phyloP scores from a whole-genome alignment of 495 filamentous ascomycete genomes.

The Trichocladium uniseriatum region DNA sequence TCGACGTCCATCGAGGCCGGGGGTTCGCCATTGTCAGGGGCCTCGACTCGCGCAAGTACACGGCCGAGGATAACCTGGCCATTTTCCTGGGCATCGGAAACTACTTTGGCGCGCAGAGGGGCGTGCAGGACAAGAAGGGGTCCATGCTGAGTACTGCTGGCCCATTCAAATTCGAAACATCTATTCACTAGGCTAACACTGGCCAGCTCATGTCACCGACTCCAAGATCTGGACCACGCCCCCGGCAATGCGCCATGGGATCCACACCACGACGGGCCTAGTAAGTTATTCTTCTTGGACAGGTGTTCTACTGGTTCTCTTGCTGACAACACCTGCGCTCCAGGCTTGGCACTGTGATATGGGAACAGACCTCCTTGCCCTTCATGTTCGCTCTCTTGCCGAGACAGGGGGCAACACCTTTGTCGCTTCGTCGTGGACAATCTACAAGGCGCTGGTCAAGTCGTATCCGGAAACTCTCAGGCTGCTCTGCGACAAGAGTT shows the following conservation, averaged over 20 bases:
- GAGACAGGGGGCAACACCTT: conserved; percentile 33
- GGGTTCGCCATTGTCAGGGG: conserved; percentile 45
- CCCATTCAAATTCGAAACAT: background rate
- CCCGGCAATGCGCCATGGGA: conserved; percentile 35
- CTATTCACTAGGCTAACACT: background rate
- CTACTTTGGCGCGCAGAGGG: conserved; percentile 42
- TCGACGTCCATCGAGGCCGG: conserved; percentile 32
- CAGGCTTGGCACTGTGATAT: conserved; percentile 41
- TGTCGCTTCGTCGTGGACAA: conserved; percentile 31
- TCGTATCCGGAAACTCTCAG: conserved; percentile 26
- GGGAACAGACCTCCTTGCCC: conserved; percentile 33
- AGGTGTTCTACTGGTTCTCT: background rate
- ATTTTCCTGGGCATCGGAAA: conserved; percentile 43
- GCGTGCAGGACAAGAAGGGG: conserved; percentile 40
- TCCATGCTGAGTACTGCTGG: conserved; percentile 35
- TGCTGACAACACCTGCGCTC: background rate
- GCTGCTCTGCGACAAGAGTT: conserved; percentile 23
- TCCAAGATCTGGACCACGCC: conserved; percentile 33
- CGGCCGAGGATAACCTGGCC: conserved; percentile 38
- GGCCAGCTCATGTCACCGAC: conserved; percentile 39
- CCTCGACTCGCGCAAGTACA: conserved; percentile 32
- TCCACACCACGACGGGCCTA: conserved; percentile 34
- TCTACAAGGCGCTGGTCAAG: conserved; percentile 31
- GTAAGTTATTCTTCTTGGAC: conserved; percentile 12
- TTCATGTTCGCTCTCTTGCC: conserved; percentile 35